Percentiles rank a stretch among this genome's conserved stretches.
These are phyloP conservation scores for Drosera spatulata DNA, from an alignment of 179 eudicot genomes.

Conservation along the genomic window DNA sequence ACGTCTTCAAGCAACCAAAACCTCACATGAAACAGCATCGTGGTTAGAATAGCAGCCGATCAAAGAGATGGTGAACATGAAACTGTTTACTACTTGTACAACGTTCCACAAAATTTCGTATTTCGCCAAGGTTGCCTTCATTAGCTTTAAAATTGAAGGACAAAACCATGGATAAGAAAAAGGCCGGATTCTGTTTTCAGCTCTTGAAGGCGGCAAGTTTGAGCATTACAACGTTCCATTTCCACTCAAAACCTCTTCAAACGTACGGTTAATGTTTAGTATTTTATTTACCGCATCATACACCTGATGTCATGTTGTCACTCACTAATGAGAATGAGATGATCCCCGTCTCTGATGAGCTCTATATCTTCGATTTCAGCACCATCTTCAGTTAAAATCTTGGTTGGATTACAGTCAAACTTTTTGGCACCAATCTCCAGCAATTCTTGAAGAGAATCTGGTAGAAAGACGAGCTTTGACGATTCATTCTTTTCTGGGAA, in stretches of 20 bases:
- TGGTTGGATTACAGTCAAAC: constrained; percentile 30
- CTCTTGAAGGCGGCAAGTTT: background rate
- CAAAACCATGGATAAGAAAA: background rate
- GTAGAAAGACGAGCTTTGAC: constrained; percentile 34
- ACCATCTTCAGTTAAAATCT: constrained; percentile 35
- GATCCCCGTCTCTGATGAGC: constrained; percentile 68
- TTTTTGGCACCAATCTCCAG: constrained; percentile 41
- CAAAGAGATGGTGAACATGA: too few relatives aligned
- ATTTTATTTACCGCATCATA: too few relatives aligned
- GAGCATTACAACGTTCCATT: background rate
- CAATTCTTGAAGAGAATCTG: constrained; percentile 46
- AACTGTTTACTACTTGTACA: too few relatives aligned
- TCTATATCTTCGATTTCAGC: constrained; percentile 53
- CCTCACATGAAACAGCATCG: too few relatives aligned
- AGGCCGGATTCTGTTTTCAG: background rate
- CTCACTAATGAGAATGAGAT: constrained; percentile 28
- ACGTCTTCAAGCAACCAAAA: too few relatives aligned
- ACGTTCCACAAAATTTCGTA: too few relatives aligned
- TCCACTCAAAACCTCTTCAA: background rate
- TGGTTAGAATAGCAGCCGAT: too few relatives aligned
- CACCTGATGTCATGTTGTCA: constrained; percentile 1
- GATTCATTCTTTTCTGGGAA: constrained; percentile 36
- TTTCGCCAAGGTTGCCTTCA: background rate
- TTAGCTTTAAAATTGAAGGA: background rate
- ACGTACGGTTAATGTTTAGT: background rate